Evolutionary conservation across 495 filamentous ascomycete genomes (phyloP).

Genomic region (Aspergillus saccharolyticus): DNA sequence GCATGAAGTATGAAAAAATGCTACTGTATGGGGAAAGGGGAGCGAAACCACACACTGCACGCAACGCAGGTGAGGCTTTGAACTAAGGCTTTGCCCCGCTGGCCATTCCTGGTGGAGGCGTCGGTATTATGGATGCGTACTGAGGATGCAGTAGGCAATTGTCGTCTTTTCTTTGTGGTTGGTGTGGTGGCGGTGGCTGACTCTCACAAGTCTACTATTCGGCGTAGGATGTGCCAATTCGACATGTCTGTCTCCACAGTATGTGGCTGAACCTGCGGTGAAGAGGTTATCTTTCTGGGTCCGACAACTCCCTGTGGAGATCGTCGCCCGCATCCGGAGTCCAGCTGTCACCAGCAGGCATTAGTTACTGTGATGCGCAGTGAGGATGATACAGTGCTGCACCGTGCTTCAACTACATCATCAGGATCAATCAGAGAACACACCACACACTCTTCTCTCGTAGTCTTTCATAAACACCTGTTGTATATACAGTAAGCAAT

Average conservation of each 20-base stretch:
- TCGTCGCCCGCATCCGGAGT: not conserved
- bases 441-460: no score
- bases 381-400: no score
- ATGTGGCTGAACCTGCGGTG: not conserved
- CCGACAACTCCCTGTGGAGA: no score
- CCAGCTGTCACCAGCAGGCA: not conserved
- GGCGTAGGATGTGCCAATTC: not conserved
- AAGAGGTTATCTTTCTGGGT: no score
- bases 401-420: no score
- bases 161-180: not conserved
- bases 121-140: conserved; percentile 3
- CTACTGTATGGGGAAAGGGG: not conserved
- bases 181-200: no score
- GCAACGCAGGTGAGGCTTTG: not conserved
- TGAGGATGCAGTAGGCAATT: not conserved
- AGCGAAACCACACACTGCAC: not conserved
- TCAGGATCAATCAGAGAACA: no score
- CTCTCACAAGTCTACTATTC: no score
- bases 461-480: no score
- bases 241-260: not conserved
- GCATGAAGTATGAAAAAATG: not conserved
- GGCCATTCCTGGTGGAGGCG: conserved; percentile 17
- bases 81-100: not conserved
- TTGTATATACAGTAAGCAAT: no score
- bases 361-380: not conserved